Percentiles rank a stretch among this genome's conserved stretches.
Conservation (phyloP, 208 protist genomes). For the Endotrypanum monterogeii region DNA sequence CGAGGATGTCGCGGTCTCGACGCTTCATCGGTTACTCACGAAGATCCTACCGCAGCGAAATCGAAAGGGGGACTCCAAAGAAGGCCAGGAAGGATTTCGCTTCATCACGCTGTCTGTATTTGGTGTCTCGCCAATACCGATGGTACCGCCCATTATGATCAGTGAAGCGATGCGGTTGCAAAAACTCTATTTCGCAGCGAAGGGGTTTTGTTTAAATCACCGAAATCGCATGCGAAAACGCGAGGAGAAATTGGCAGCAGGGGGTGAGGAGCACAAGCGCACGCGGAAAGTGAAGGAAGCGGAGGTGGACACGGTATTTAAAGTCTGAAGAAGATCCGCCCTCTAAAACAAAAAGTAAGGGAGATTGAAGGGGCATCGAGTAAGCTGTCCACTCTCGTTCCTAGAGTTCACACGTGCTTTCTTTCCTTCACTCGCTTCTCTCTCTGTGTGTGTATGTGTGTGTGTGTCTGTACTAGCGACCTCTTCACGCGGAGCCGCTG, state of each 20-base stretch:
- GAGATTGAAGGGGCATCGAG: neutral
- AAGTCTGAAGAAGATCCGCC: no score
- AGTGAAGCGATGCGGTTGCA: constrained; percentile 10
- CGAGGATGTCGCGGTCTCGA: neutral
- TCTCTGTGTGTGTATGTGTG: no score
- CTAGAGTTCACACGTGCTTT: no score
- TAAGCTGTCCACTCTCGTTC: no score
- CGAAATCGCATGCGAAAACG: neutral
- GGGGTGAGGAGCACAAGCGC: neutral
- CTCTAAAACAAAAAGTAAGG: neutral
- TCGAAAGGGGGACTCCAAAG: neutral
- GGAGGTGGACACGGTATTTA: neutral
- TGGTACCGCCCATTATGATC: constrained; percentile 25
- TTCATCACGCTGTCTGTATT: neutral
- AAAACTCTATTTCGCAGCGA: constrained; percentile 14
- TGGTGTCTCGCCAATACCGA: constrained; percentile 3
- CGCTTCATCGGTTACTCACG: constrained; percentile 2
- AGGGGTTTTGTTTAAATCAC: neutral
- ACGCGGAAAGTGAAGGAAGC: neutral
- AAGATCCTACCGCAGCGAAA: constrained; percentile 12
- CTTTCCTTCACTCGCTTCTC: neutral
- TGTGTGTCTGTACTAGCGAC: no score
- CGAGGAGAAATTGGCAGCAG: neutral
- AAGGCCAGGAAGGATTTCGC: neutral
- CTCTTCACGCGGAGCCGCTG: no score